A percentile compares a stretch with the other conserved stretches of the same genome.
Evolutionary conservation across 2,329 filamentous ascomycete species (phyloP).

Genomic region (Botrytis aclada): DNA sequence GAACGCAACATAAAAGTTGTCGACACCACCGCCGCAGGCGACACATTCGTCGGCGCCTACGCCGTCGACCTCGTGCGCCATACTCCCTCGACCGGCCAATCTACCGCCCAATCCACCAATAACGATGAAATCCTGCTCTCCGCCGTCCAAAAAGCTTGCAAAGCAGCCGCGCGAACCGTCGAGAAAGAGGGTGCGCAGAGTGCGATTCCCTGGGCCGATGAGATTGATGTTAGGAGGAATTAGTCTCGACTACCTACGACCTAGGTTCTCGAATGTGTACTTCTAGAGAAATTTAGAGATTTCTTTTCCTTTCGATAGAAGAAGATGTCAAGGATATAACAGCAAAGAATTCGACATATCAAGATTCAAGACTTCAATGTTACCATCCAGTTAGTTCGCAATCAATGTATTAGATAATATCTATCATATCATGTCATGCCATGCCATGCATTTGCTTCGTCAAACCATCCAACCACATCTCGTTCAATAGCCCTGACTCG

Average conservation of each 20-base stretch:
- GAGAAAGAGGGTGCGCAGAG: slow-evolving; percentile 62
- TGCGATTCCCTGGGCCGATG: slow-evolving; percentile 63
- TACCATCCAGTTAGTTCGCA: not conserved
- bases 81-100: slow-evolving; percentile 26
- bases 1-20: slow-evolving; percentile 70
- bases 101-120: no score
- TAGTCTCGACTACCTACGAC: not conserved
- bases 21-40: slow-evolving; percentile 90
- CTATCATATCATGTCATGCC: not conserved
- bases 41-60: slow-evolving; percentile 91
- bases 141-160: slow-evolving; percentile 59
- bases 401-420: not conserved
- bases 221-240: slow-evolving; percentile 38
- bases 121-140: not conserved
- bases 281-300: not conserved
- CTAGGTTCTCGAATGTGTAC: not conserved
- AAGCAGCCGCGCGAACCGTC: slow-evolving; percentile 63
- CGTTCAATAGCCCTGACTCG: not conserved
- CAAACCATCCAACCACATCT: not conserved
- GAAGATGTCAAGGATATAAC: not conserved
- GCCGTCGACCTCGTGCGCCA: slow-evolving; percentile 64
- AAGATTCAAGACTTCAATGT: not conserved
- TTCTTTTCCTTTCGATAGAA: not conserved
- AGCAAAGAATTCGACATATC: not conserved
- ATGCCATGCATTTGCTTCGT: not conserved